Conservation (phyloP, 2,329 filamentous ascomycete species). For the Calonectria pauciramosa region DNA sequence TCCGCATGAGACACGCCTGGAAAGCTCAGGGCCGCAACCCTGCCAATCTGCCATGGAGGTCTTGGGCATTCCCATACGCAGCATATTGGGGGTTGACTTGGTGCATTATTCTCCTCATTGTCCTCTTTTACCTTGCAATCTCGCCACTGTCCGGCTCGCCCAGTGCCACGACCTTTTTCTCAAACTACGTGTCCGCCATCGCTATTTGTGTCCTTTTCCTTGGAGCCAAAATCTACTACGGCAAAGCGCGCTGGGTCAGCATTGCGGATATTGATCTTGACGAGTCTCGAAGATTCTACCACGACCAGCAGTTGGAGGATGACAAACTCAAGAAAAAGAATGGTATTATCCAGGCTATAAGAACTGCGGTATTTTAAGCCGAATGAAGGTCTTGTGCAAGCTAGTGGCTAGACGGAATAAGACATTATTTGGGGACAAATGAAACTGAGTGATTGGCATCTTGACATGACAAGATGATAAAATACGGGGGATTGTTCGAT, state of each 20-base stretch:
- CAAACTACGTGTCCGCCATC: slow-evolving; percentile 60
- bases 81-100: slow-evolving; percentile 59
- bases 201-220: slow-evolving; percentile 58
- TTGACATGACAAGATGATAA: not conserved
- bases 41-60: slow-evolving; percentile 57
- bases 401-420: not conserved
- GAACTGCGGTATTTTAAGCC: slow-evolving; percentile 6
- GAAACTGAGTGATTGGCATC: not conserved
- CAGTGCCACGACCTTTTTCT: slow-evolving; percentile 59
- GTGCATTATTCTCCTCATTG: slow-evolving; percentile 59
- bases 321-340: not conserved
- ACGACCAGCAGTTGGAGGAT: slow-evolving; percentile 11
- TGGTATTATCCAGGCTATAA: not conserved
- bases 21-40: slow-evolving; percentile 53
- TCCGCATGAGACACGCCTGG: slow-evolving; percentile 59
- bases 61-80: slow-evolving; percentile 58
- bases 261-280: slow-evolving; percentile 11
- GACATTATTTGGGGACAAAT: not conserved
- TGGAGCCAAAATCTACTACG: slow-evolving; percentile 55
- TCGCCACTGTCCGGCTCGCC: slow-evolving; percentile 55
- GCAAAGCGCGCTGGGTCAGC: slow-evolving; percentile 41
- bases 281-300: slow-evolving; percentile 23
- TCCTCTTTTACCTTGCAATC: slow-evolving; percentile 62
- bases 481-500: not conserved
- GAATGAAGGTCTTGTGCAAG: not conserved